phyloP scores from a whole-genome alignment of 169 alveolate genomes.

The Babesia bovis region DNA sequence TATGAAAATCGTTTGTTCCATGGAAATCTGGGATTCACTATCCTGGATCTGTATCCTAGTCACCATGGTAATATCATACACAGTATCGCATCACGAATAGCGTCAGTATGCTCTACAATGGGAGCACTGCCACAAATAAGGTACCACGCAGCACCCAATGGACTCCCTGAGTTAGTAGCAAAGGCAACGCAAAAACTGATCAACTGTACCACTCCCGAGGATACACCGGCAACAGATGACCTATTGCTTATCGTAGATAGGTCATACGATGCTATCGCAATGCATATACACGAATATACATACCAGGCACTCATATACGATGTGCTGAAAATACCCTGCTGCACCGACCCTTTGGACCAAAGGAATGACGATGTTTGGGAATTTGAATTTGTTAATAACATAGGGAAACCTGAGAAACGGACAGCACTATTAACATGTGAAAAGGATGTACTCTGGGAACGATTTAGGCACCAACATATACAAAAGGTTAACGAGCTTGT shows the following conservation, averaged over 20 bases:
- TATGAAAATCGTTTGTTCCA: conserved; percentile 77
- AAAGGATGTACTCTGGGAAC: conserved; percentile 73
- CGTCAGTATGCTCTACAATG: conserved; percentile 36
- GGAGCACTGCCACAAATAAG: conserved; percentile 29
- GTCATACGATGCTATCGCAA: conserved; percentile 73
- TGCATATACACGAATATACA: conserved; percentile 80
- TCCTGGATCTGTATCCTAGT: conserved; percentile 45
- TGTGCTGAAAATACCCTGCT: conserved; percentile 56
- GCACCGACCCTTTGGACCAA: conserved; percentile 33
- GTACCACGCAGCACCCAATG: conserved; percentile 29
- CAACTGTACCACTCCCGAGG: conserved; percentile 12
- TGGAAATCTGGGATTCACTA: conserved; percentile 46
- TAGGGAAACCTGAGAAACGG: conserved; percentile 66
- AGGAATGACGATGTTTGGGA: conserved; percentile 43
- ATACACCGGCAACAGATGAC: conserved; percentile 27
- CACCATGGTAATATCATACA: conserved; percentile 12
- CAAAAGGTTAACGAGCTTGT: conserved; percentile 78
- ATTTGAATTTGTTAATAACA: conserved; percentile 61
- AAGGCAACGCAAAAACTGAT: conserved; percentile 4
- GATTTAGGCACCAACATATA: conserved; percentile 78
- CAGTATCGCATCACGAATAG: conserved; percentile 34
- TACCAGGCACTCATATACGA: conserved; percentile 84
- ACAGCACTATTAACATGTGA: conserved; percentile 67
- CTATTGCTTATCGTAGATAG: conserved; percentile 72
- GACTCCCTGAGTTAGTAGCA: conserved; percentile 43